Evolutionary conservation across 129 eudicot genomes (phyloP).

Genomic region (Scalesia atractyloides): DNA sequence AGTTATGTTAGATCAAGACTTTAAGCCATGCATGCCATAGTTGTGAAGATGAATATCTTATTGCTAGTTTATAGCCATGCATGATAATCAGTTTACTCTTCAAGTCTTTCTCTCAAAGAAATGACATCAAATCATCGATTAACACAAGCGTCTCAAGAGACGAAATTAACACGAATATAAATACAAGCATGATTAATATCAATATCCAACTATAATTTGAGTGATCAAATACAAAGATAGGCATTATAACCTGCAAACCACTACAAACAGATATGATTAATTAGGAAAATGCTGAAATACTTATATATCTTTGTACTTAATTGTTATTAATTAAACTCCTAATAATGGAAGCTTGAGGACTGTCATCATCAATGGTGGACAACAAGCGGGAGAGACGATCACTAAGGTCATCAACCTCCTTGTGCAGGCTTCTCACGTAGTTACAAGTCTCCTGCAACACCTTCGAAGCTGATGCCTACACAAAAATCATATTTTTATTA

Average conservation of each 20-base stretch:
- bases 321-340: constrained; percentile 52
- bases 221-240: constrained; percentile 15
- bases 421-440: constrained; percentile 71
- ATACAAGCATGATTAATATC: neutral
- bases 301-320: constrained; percentile 12
- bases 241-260: constrained; percentile 7
- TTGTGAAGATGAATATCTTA: constrained; percentile 1
- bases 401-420: constrained; percentile 80
- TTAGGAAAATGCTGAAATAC: constrained; percentile 5
- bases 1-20: neutral
- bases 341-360: constrained; percentile 75
- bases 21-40: constrained; percentile 22
- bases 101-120: neutral
- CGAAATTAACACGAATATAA: constrained; percentile 15
- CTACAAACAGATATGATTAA: constrained; percentile 14
- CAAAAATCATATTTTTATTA: neutral
- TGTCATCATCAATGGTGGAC: constrained; percentile 59
- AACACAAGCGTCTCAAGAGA: neutral
- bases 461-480: constrained; percentile 76
- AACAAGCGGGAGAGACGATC: constrained; percentile 73
- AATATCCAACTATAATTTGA: constrained; percentile 2
- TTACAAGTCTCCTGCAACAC: constrained; percentile 80
- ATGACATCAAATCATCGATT: neutral
- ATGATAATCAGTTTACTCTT: neutral
- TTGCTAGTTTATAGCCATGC: constrained; percentile 3